Evolutionary conservation across 2,329 filamentous ascomycete species (phyloP), one percentile per base, ranked within the genome.

Genomic region (Seiridium unicorne): DNA sequence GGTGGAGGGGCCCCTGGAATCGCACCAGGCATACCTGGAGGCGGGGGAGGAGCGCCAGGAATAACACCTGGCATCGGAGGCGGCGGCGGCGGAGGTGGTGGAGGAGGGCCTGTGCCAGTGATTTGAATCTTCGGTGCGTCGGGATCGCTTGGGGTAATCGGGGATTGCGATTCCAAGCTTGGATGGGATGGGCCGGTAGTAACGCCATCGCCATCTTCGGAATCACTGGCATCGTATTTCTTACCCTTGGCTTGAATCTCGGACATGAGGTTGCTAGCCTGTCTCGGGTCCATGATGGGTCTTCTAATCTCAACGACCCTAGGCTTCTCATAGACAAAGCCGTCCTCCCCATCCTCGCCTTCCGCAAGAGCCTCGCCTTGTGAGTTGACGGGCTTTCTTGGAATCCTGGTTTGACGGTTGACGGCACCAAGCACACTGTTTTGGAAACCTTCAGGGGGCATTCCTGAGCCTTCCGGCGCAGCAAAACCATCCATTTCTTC

Each of bases 401-500:
- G 73, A 53, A 85, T 81, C 66, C 77, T 83, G 26, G 83, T 84
- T 62, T 82, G 81, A 58, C 90, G 84, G 63, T 85, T 83, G 64
- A 92, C 88, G 64, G 85, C 89, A 58, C 90, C 90, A 54, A 97
- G 83, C 64, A 92, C 86, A 66, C 88, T 89, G 70, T 89, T 87
- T 62, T 86, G 87, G 67, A 93, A 84, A 65, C 90, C 85, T 55
- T 81, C 79, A 31, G 84, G 84, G 8, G 86, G 82, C 44, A 83
- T 82, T 34, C 75, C 80, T 35, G 74, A 70, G 3, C 75, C 84
- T 67, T 72, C 82, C 74, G 69, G 84, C 74, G 64, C 77, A 63
- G 77, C 70, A 59, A 81, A 81, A 57, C 82, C 81, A 63, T 98
- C 95, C 95, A 99, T 99, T 76, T 93, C 89, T 76, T 98, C 94